Percentiles rank a stretch among this genome's conserved stretches.
Conservation (phyloP, 2,329 filamentous ascomycete species). For the Tolypocladium paradoxum region DNA sequence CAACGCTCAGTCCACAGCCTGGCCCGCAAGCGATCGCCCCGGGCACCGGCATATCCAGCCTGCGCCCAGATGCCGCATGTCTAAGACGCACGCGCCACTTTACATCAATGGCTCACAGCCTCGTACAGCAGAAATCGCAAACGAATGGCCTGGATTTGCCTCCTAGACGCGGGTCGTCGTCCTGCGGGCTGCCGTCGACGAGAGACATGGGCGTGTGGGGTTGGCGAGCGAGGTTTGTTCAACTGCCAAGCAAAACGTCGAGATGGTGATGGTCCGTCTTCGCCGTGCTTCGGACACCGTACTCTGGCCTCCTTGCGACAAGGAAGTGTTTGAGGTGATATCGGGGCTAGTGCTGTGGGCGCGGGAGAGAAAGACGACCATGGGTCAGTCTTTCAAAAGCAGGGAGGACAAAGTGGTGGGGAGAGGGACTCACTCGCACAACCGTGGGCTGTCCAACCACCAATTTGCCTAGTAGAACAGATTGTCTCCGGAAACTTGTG, state of each 20-base stretch:
- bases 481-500: background rate
- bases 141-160: background rate
- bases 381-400: background rate
- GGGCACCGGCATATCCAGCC: background rate
- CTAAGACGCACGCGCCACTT: background rate
- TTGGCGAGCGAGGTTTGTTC: background rate
- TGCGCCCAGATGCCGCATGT: background rate
- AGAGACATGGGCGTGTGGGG: background rate
- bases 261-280: background rate
- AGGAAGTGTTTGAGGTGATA: background rate
- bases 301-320: background rate
- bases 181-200: background rate
- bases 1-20: background rate
- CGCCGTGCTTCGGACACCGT: background rate
- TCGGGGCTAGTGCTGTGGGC: background rate
- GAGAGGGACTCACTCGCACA: background rate
- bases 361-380: background rate
- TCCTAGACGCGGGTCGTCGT: background rate
- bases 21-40: background rate
- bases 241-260: too few relatives aligned
- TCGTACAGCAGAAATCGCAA: background rate
- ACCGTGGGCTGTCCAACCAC: background rate
- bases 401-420: background rate
- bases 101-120: background rate
- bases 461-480: background rate